Percentiles rank a stretch among this genome's conserved stretches.
Conservation (phyloP, 148 eudicot genomes). For the Vaccinium darrowii region DNA sequence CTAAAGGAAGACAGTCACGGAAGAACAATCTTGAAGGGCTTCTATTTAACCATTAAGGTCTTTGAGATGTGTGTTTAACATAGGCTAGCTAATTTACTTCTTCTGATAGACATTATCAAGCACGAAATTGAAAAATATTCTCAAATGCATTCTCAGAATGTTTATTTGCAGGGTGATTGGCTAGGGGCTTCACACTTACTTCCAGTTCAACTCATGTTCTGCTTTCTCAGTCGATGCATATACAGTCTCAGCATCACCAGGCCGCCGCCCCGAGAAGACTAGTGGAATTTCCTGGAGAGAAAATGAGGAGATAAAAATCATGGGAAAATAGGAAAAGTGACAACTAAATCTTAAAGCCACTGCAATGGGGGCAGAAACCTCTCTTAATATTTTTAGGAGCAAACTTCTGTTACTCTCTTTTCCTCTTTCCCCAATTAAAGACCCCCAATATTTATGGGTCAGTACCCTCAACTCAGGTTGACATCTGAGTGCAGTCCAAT, state of each 20-base stretch:
- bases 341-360: neutral
- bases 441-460: neutral
- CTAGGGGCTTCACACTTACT: slow-evolving; percentile 45
- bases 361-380: neutral
- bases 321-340: neutral
- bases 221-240: slow-evolving; percentile 89
- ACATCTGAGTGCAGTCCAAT: neutral
- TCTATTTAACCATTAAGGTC: neutral
- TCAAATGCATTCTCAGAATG: neutral
- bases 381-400: neutral
- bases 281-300: slow-evolving; percentile 74
- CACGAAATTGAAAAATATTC: neutral
- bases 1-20: neutral
- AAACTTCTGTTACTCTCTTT: neutral
- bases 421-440: neutral
- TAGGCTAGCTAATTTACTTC: neutral
- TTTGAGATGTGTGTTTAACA: neutral
- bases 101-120: neutral
- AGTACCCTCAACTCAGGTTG: neutral
- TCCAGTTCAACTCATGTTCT: slow-evolving; percentile 81
- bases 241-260: slow-evolving; percentile 85
- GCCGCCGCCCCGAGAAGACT: slow-evolving; percentile 66
- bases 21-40: neutral
- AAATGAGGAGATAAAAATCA: neutral
- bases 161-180: neutral